Evolutionary conservation across 768 basidiomycete genomes (phyloP).

Genomic region (Pleurotus cornucopiae): DNA sequence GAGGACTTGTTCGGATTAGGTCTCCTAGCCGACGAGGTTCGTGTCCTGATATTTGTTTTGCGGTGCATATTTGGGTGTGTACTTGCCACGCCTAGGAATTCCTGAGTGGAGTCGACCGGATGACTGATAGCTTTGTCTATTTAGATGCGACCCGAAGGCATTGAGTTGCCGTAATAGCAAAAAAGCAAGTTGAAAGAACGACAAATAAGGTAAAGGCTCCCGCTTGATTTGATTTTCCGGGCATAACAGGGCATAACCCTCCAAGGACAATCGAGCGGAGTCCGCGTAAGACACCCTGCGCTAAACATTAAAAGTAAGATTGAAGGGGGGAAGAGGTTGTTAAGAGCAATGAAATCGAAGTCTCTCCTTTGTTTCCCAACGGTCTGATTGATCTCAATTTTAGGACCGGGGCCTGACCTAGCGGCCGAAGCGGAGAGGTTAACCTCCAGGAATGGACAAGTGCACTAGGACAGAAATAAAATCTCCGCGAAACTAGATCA

Average conservation of each 20-base stretch:
- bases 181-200: slow-evolving; percentile 1
- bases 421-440: slow-evolving; percentile 23
- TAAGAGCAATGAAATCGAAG: slow-evolving; percentile 4
- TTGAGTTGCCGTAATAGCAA: slow-evolving; percentile 7
- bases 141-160: not conserved
- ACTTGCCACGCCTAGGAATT: slow-evolving; percentile 2
- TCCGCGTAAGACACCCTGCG: not conserved
- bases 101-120: slow-evolving; percentile 7
- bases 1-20: slow-evolving; percentile 19
- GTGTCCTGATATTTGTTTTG: not conserved
- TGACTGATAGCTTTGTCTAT: not conserved
- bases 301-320: slow-evolving; percentile 10
- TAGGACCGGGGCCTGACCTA: slow-evolving; percentile 1
- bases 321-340: not conserved
- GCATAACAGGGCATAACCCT: not conserved
- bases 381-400: not conserved
- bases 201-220: slow-evolving; percentile 6
- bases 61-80: not conserved
- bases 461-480: slow-evolving; percentile 25
- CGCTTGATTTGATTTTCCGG: slow-evolving; percentile 6
- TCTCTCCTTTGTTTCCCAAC: not conserved
- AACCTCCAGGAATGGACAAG: slow-evolving; percentile 14
- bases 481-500: slow-evolving; percentile 30
- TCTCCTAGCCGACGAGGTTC: not conserved
- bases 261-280: slow-evolving; percentile 2